A percentile compares a stretch with the other conserved stretches of the same genome.
Conservation (phyloP, 2,329 filamentous ascomycete genomes). For the Helotiales sp. region DNA sequence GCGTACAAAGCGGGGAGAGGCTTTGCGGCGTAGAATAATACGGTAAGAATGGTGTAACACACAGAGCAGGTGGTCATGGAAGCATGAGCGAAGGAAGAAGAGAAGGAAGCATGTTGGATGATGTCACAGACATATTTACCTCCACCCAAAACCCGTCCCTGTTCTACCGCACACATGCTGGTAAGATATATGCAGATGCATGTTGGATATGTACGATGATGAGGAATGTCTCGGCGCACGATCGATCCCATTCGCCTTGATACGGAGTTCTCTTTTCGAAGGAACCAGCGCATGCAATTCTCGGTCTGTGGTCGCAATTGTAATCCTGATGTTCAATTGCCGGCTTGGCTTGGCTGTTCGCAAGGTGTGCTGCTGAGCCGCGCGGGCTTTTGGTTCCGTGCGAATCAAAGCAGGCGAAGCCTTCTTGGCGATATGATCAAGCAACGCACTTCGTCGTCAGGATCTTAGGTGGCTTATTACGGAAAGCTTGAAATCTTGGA, state of each 20-base stretch:
- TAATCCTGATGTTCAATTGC: background rate
- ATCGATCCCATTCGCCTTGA: too few relatives aligned
- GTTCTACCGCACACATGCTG: background rate
- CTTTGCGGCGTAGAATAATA: background rate
- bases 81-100: background rate
- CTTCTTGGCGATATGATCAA: too few relatives aligned
- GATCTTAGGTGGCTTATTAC: too few relatives aligned
- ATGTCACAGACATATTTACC: background rate
- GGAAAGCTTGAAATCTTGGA: too few relatives aligned
- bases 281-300: too few relatives aligned
- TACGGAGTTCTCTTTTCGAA: too few relatives aligned
- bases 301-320: background rate
- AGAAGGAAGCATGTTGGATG: background rate
- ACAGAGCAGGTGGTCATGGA: too few relatives aligned
- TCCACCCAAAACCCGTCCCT: background rate
- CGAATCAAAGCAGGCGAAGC: too few relatives aligned
- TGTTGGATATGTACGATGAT: background rate
- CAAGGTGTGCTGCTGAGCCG: too few relatives aligned
- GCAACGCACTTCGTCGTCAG: too few relatives aligned
- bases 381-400: too few relatives aligned
- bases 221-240: background rate
- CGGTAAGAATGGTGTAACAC: too few relatives aligned
- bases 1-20: background rate
- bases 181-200: background rate
- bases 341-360: background rate